phyloP scores from a whole-genome alignment of 1,284 basidiomycete species.

The Ustilago lituana region DNA sequence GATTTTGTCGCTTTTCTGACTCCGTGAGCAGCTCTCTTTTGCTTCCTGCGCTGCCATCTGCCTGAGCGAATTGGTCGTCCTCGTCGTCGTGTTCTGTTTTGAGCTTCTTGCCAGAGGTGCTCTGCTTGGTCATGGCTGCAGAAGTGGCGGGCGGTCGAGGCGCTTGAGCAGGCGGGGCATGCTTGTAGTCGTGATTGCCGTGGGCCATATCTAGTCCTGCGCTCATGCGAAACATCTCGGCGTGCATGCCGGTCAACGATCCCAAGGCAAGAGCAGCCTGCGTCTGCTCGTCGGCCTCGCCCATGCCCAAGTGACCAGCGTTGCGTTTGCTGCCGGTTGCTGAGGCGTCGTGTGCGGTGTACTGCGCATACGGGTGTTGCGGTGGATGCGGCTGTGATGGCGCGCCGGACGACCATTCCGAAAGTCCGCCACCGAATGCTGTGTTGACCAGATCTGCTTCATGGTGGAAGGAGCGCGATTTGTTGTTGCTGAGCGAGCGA shows the following conservation, averaged over 20 bases:
- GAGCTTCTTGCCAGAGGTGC: conserved; percentile 47
- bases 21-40: conserved; percentile 57
- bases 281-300: conserved; percentile 42
- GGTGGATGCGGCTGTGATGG: conserved; percentile 17
- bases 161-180: conserved; percentile 9
- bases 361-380: conserved; percentile 19
- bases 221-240: conserved; percentile 51
- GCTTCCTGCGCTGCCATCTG: conserved; percentile 16
- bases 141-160: conserved; percentile 9
- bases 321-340: conserved; percentile 44
- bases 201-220: conserved; percentile 34
- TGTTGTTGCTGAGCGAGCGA: conserved; percentile 35
- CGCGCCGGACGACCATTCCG: conserved; percentile 24
- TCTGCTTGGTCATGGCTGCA: conserved; percentile 1
- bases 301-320: conserved; percentile 29
- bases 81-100: conserved; percentile 54
- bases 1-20: conserved; percentile 61
- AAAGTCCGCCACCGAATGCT: conserved; percentile 36
- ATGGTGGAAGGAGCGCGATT: conserved; percentile 33
- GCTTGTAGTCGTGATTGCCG: conserved; percentile 1
- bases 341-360: conserved; percentile 22
- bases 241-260: conserved; percentile 45
- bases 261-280: conserved; percentile 41
- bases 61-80: conserved; percentile 8
- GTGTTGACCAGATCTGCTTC: conserved; percentile 48